Evolutionary conservation across 129 eudicot genomes (phyloP).

Genomic region (Helianthus annuus): DNA sequence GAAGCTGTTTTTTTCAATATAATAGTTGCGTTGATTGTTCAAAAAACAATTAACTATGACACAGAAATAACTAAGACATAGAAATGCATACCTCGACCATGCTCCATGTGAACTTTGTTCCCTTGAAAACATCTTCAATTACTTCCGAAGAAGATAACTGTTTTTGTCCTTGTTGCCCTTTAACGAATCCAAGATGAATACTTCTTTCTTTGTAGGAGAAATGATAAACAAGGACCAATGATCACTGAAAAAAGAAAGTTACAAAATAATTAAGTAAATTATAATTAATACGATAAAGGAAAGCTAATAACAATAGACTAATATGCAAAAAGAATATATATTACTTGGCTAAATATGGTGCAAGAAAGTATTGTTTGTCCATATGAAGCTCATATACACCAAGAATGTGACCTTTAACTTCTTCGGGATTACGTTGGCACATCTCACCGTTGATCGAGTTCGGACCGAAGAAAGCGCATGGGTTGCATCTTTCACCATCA

Average conservation of each 20-base stretch:
- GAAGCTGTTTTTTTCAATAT: too few species aligned
- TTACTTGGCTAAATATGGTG: neutral
- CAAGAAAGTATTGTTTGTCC: slow-evolving; percentile 1
- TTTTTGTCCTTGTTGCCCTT: neutral
- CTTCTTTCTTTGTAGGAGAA: neutral
- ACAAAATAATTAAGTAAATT: neutral
- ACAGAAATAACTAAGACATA: neutral
- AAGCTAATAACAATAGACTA: neutral
- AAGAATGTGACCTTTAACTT: neutral
- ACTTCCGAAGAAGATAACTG: neutral
- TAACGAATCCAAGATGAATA: neutral
- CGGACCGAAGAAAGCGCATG: neutral
- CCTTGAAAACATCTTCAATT: neutral
- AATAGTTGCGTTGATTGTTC: too few species aligned
- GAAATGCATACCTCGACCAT: neutral
- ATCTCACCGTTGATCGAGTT: neutral
- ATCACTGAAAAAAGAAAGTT: neutral
- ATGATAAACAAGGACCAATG: neutral
- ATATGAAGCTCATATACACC: neutral
- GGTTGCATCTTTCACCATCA: neutral
- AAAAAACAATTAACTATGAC: neutral
- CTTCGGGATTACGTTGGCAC: neutral
- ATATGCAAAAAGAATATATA: neutral
- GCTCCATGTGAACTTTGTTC: neutral
- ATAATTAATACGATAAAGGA: neutral